Conservation (phyloP, 495 filamentous ascomycete genomes). For the Penicillium coffeae region DNA sequence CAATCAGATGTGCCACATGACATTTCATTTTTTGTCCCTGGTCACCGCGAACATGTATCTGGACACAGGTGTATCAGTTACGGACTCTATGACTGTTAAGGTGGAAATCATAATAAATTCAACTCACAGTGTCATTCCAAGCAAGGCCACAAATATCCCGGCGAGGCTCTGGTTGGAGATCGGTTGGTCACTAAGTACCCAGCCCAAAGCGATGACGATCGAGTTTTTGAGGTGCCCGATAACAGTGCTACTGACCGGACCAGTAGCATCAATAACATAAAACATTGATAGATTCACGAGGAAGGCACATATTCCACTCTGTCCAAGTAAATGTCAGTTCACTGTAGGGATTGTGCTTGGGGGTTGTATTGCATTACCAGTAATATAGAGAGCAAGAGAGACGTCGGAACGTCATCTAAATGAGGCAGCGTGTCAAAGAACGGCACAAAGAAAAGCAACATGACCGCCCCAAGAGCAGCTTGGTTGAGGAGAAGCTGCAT, state of each 20-base stretch:
- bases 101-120: not conserved
- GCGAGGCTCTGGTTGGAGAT: constrained; percentile 24
- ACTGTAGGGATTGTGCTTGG: no score
- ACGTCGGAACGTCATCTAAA: constrained; percentile 43
- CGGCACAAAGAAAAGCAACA: constrained; percentile 63
- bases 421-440: constrained; percentile 60
- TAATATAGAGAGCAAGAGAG: constrained; percentile 32
- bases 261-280: constrained; percentile 67
- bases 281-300: constrained; percentile 73
- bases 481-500: constrained; percentile 75
- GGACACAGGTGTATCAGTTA: no score
- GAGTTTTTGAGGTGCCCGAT: constrained; percentile 58
- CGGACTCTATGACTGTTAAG: no score
- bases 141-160: constrained; percentile 23
- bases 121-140: constrained; percentile 32
- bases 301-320: constrained; percentile 55
- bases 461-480: constrained; percentile 57
- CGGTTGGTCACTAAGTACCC: constrained; percentile 22
- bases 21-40: no score
- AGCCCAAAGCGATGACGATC: constrained; percentile 39
- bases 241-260: constrained; percentile 67
- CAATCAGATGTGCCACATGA: no score
- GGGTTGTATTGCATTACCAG: no score
- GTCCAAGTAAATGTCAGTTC: constrained; percentile 11
- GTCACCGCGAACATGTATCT: not conserved